A percentile compares a stretch with the other conserved stretches of the same genome.
phyloP scores from a whole-genome alignment of 495 filamentous ascomycete genomes.

The Acidiella bohemica region DNA sequence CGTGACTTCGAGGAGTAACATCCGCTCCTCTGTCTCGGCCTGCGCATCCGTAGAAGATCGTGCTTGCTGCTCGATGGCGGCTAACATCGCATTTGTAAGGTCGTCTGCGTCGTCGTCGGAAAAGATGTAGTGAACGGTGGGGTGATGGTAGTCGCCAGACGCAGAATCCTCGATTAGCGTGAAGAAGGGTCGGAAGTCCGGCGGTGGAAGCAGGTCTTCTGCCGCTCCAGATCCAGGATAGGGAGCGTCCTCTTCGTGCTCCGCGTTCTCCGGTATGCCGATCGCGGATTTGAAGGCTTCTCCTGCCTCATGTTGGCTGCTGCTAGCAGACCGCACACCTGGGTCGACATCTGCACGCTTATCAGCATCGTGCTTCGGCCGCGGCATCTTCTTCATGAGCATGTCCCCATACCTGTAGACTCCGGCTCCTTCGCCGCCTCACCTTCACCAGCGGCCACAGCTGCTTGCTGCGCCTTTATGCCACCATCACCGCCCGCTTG shows the following conservation, averaged over 20 bases:
- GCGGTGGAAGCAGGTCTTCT: constrained; percentile 27
- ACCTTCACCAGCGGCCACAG: too few relatives aligned
- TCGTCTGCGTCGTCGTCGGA: constrained; percentile 29
- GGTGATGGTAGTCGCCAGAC: constrained; percentile 53
- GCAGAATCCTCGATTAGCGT: constrained; percentile 46
- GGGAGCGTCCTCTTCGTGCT: constrained; percentile 15
- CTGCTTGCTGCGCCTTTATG: too few relatives aligned
- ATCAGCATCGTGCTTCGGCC: too few relatives aligned
- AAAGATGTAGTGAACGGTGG: constrained; percentile 75
- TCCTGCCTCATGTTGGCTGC: background rate
- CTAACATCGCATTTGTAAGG: constrained; percentile 24
- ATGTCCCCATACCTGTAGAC: background rate
- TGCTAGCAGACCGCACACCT: background rate
- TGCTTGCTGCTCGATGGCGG: constrained; percentile 17
- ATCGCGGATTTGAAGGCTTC: background rate
- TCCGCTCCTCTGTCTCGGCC: constrained; percentile 22
- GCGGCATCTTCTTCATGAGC: background rate
- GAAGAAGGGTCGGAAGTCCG: constrained; percentile 51
- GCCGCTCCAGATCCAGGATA: too few relatives aligned
- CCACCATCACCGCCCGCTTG: too few relatives aligned
- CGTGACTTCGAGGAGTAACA: constrained; percentile 26
- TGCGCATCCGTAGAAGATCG: too few relatives aligned
- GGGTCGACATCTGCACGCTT: background rate
- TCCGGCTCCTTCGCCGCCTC: background rate
- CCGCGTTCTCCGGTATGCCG: background rate